phyloP scores from a whole-genome alignment of 1,139 yeast species.

The Kurtzmaniella quercitrusa region DNA sequence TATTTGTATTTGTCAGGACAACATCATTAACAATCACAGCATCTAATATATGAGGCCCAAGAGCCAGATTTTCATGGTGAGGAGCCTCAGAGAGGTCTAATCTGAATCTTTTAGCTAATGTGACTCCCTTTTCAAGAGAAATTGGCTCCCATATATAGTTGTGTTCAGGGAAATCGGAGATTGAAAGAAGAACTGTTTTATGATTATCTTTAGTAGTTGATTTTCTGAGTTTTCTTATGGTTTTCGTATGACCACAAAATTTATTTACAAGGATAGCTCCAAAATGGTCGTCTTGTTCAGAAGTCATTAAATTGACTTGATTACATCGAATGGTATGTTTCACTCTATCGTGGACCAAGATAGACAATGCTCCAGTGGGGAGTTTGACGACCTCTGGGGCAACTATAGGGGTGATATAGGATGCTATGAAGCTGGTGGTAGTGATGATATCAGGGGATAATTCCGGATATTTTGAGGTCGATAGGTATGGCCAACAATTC shows the following conservation, averaged over 20 bases:
- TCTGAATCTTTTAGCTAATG: conserved; percentile 31
- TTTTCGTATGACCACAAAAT: conserved; percentile 82
- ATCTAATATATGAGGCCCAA: conserved; percentile 17
- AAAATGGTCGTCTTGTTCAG: conserved; percentile 13
- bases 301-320: conserved; percentile 12
- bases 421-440: conserved; percentile 10
- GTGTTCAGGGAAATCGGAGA: conserved; percentile 45
- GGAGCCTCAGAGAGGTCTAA: conserved; percentile 18
- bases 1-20: conserved; percentile 12
- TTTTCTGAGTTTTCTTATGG: conserved; percentile 62
- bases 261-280: conserved; percentile 34
- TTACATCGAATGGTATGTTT: conserved; percentile 29
- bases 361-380: conserved; percentile 16
- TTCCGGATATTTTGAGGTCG: background rate
- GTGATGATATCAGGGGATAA: conserved; percentile 7
- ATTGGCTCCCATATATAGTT: conserved; percentile 65
- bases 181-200: conserved; percentile 28
- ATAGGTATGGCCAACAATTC: conserved; percentile 6
- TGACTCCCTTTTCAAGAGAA: conserved; percentile 15
- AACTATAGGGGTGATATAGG: conserved; percentile 18
- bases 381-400: conserved; percentile 19
- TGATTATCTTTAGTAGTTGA: conserved; percentile 34
- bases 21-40: conserved; percentile 35
- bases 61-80: conserved; percentile 5
- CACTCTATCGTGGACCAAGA: conserved; percentile 36